Base-by-base conservation (phyloP, 2,329 filamentous ascomycete species). In the Pyrenophora graminea region DNA sequence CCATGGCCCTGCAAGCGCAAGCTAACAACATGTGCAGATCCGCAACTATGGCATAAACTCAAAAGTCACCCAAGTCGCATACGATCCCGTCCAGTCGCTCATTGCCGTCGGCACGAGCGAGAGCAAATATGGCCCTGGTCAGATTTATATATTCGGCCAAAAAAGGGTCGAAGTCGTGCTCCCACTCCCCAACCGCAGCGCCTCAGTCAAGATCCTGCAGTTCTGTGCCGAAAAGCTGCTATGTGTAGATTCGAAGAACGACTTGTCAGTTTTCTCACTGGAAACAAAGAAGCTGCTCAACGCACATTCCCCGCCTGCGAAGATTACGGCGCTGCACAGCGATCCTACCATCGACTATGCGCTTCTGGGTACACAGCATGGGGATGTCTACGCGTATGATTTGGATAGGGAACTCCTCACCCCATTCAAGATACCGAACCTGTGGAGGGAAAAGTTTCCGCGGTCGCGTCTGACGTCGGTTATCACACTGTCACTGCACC, bases 281-380 rank as follows among this genome's bases (percentile, higher is more conserved):
- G 85, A 88, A 57, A 83, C 84, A 0, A 88, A 86, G 62, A 80
- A 79, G 48, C 80, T 87, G 48, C 61, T 91, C 33, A 83, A 85
- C 21, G 85, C 85, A 30, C 88, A 91, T 68, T 84, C 89, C 3
- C 87, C 91, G 8, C 89, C 91, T 0, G 91, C 90, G 5, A 82
- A 85, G 41, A 89, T 92, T 17, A 86, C 85, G 12, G 82, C 84
- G 27, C 71, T 97, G 64, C 81, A 88, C 50, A 91, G 89, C 6
- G 94, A 99, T 70, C 91, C 93, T 0, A 90, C 90, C 76, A 80
- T 99, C 53, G 94, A 99, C 72, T 99, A 95, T 85, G 91, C 88
- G 32, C 88, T 99, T 55, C 78, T 97, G 38, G 94, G 91, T 10
- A 77, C 91, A 56, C 85, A 89, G 58, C 89, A 83, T 66, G 91